A percentile compares a stretch with the other conserved stretches of the same genome.
Evolutionary conservation across 768 basidiomycete species (phyloP).

Genomic region (Phanerochaete sordida): DNA sequence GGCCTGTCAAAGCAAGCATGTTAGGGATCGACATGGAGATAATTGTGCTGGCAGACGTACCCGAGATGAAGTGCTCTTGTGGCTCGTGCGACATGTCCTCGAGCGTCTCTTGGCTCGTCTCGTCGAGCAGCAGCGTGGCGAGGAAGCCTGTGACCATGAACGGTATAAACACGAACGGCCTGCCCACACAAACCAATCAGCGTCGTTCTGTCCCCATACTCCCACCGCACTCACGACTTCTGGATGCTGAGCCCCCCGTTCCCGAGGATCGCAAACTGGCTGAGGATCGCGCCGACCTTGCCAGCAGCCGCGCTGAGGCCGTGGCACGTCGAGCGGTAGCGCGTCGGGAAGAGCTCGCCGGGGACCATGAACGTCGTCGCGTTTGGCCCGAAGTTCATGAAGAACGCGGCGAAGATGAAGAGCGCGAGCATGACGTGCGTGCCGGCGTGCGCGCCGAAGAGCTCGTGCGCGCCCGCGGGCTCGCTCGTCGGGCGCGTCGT

Average conservation of each 20-base stretch:
- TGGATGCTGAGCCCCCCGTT: slow-evolving; percentile 61
- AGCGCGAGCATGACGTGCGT: slow-evolving; percentile 72
- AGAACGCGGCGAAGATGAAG: slow-evolving; percentile 86
- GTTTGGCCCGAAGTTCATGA: slow-evolving; percentile 88
- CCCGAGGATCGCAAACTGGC: slow-evolving; percentile 79
- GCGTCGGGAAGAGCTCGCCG: slow-evolving; percentile 84
- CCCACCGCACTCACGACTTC: slow-evolving; percentile 53
- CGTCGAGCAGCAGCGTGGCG: slow-evolving; percentile 77
- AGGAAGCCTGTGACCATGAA: slow-evolving; percentile 67
- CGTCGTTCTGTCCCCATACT: background rate
- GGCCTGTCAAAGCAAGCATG: too few species aligned
- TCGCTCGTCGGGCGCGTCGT: too few species aligned
- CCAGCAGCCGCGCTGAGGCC: slow-evolving; percentile 83
- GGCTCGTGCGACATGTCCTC: slow-evolving; percentile 75
- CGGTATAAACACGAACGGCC: background rate
- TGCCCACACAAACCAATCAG: background rate
- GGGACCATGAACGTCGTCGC: slow-evolving; percentile 79
- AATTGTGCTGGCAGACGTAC: too few species aligned
- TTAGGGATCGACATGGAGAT: too few species aligned
- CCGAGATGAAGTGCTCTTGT: slow-evolving; percentile 55
- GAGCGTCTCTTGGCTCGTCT: slow-evolving; percentile 64
- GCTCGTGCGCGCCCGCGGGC: too few species aligned
- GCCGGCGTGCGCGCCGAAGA: slow-evolving; percentile 12
- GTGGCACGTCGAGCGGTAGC: slow-evolving; percentile 82
- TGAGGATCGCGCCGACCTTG: slow-evolving; percentile 79